A percentile compares a stretch with the other conserved stretches of the same genome.
These are phyloP conservation scores for Cotoneaster glaucophyllus DNA, from an alignment of 306 rosid species.

Conservation along the genomic window DNA sequence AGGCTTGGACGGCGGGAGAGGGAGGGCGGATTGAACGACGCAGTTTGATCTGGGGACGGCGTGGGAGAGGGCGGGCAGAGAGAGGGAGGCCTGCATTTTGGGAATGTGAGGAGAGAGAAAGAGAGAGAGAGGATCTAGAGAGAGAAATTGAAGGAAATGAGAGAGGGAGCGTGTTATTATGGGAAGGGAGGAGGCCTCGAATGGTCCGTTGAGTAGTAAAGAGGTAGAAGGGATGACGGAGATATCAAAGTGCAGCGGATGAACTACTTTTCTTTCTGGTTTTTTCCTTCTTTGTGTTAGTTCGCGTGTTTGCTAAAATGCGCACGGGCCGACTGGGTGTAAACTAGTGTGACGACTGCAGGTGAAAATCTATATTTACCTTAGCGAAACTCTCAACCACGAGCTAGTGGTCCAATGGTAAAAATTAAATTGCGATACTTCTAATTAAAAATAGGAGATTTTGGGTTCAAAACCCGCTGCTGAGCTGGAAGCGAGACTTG, in stretches of 20 bases:
- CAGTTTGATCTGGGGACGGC: constrained; percentile 44
- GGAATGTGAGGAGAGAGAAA: not conserved
- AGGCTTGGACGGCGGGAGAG: constrained; percentile 19
- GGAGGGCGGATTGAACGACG: constrained; percentile 7
- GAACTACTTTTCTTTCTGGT: constrained; percentile 24
- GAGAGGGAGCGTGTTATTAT: not conserved
- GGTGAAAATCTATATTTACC: too few relatives aligned
- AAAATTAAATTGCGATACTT: too few relatives aligned
- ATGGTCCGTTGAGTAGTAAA: constrained; percentile 43
- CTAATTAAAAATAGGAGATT: too few relatives aligned
- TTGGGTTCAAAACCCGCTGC: too few relatives aligned
- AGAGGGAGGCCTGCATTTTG: constrained; percentile 77
- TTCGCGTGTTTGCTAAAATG: not conserved
- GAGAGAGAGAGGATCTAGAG: constrained; percentile 1
- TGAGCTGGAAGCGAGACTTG: too few relatives aligned
- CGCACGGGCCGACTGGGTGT: not conserved
- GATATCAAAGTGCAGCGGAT: constrained; percentile 58
- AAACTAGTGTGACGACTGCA: too few relatives aligned
- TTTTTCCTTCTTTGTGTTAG: not conserved
- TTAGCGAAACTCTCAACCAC: too few relatives aligned
- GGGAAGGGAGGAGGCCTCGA: constrained; percentile 27
- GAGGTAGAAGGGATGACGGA: constrained; percentile 48
- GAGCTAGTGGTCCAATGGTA: too few relatives aligned
- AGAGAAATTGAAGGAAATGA: not conserved
- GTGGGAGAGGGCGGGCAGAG: constrained; percentile 52